Base-by-base conservation (phyloP, 371 early-diverging fungal species). In the Rhizomucor miehei region DNA sequence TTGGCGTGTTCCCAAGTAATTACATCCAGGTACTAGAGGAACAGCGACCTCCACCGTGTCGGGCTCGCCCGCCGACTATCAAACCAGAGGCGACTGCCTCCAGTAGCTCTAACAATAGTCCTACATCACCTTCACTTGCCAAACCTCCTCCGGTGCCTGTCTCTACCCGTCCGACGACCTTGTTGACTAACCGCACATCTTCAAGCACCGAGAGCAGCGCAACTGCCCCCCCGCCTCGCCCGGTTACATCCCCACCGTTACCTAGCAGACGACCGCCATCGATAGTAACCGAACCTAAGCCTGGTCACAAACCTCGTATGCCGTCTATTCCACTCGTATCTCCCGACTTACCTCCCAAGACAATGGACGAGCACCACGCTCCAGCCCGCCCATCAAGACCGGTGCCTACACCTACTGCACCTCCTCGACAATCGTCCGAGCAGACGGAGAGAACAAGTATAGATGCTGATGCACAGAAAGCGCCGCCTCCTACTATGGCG, bases 1-100 rank as follows among this genome's bases (percentile, higher is more conserved):
- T 57, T 14, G 86, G 86, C 16, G 57, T 80, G 21, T 85, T 85
- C 46, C 86, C 86, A 13, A 68, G 80, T 34, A 79, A 80, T 48
- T 85, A 79, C 71, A 80, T 83, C 10, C 69, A 80, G 57, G 66
- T 79, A 40, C 51, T 85, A 29, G 73, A 71, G 45, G 66, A 71
- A 36, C 69, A 81, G 21, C 57, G 54, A 6, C 56, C 58, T 5
- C 71, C 70, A 8, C 74, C 75, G 1, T 54, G 69, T 53, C 73
- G 77, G 17, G 43, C 66, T 8, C 50, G 77, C 34, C 77, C 77
- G 14, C 67, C 77, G 0, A 77, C 77, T 2, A 67, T 77, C 8
- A 67, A 73, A 41, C 62, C 70, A 20, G 70, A 67, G 3, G 21
- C 54, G 20, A 23, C 63, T 9, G 35, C 53, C 38, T 40, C 62